A percentile compares a stretch with the other conserved stretches of the same genome.
Conservation (phyloP, 2,329 filamentous ascomycete species). For the Pseudovirgaria hyperparasitica region DNA sequence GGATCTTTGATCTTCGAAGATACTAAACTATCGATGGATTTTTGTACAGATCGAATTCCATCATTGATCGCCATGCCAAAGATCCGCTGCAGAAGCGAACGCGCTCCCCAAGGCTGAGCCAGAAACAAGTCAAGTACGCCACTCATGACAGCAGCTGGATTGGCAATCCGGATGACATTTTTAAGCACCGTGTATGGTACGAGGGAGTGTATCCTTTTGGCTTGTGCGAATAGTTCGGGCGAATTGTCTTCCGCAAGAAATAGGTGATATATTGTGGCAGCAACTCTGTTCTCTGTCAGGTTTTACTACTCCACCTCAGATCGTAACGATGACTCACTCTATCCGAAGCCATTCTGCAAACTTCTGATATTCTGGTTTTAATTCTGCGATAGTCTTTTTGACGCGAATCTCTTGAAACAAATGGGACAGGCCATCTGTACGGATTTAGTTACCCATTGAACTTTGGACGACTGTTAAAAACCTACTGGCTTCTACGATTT, state of each 20-base stretch:
- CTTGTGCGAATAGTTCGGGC: constrained; percentile 86
- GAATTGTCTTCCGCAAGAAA: constrained; percentile 98
- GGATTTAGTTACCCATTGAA: constrained; percentile 23
- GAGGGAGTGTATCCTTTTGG: constrained; percentile 85
- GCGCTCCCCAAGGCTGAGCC: constrained; percentile 82
- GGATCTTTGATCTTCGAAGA: constrained; percentile 65
- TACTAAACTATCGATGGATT: constrained; percentile 66
- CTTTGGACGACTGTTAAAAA: constrained; percentile 8
- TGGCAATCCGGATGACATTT: constrained; percentile 92
- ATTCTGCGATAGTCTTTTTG: constrained; percentile 73
- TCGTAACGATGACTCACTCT: constrained; percentile 38
- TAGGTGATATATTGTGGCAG: constrained; percentile 90
- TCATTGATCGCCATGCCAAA: constrained; percentile 87
- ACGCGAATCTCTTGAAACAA: constrained; percentile 87
- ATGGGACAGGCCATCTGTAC: constrained; percentile 72
- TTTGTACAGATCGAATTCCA: constrained; percentile 76
- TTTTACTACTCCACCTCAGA: constrained; percentile 2
- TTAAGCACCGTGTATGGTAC: constrained; percentile 90
- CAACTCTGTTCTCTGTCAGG: constrained; percentile 41
- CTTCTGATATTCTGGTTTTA: constrained; percentile 93
- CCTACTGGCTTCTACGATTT: constrained; percentile 61
- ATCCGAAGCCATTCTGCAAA: constrained; percentile 98
- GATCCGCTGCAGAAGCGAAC: constrained; percentile 85
- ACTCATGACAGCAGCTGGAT: constrained; percentile 95
- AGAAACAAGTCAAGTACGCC: constrained; percentile 88